Conservation (phyloP, 2,329 filamentous ascomycete species). For the Scolecobasidium constrictum region DNA sequence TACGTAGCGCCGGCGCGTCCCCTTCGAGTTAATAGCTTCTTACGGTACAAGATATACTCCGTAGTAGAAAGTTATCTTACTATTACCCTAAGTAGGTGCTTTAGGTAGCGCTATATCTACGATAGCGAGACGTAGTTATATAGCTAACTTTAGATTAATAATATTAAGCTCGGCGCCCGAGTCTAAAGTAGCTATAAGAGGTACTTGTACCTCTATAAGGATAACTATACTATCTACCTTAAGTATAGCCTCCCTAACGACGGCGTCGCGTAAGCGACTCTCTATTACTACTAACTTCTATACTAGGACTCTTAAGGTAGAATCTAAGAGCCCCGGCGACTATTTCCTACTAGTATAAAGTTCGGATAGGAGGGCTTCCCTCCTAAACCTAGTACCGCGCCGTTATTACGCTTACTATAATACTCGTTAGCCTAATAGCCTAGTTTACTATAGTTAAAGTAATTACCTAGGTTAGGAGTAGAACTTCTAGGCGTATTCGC, state of each 20-base stretch:
- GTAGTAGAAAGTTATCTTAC: not conserved
- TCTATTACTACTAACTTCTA: not conserved
- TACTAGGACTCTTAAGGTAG: not conserved
- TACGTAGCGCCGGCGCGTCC: not conserved
- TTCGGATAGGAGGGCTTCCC: too few species aligned
- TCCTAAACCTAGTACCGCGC: too few species aligned
- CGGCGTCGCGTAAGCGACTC: not conserved
- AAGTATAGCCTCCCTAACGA: not conserved
- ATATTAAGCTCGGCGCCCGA: slow-evolving; percentile 1
- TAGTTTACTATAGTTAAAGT: not conserved
- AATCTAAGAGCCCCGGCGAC: not conserved
- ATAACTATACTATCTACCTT: not conserved
- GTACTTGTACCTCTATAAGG: not conserved
- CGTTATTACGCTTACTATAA: not conserved
- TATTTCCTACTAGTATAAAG: not conserved
- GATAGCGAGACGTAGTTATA: not conserved
- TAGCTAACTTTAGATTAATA: not conserved
- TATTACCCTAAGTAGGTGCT: not conserved
- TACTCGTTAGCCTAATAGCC: not conserved
- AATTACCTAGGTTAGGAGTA: not conserved
- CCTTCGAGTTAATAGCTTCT: not conserved
- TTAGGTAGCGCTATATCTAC: slow-evolving; percentile 1
- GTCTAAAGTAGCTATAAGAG: not conserved
- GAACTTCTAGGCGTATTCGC: not conserved
- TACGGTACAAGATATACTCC: not conserved